Evolutionary conservation across 1,284 basidiomycete species (phyloP), one percentile per base, ranked within the genome.

Genomic region (Abortiporus biennis): DNA sequence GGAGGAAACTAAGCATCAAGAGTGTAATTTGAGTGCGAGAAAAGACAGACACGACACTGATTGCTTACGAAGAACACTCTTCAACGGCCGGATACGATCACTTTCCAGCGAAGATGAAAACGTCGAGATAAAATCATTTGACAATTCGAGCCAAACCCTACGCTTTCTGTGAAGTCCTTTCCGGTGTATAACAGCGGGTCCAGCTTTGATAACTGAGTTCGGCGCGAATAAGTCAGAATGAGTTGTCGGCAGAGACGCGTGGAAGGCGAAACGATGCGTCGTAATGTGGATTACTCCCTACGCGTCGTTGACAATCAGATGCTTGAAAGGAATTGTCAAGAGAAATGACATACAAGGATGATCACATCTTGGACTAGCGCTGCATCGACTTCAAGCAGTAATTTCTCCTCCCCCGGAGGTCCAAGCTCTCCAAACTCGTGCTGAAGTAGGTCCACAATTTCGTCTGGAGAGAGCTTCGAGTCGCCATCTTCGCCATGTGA

Each of bases 111-210:
- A 73, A 17, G 74, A 74, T 0, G 73, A 67, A 48, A 76, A 83
- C 0, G 69, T 66, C 37, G 76, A 76, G 23, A 83, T 48, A 74
- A 81, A 80, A 47, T 84, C 80, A 27, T 66, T 69, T 9, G 68
- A 67, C 20, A 85, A 57, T 52, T 84, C 80, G 56, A 84, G 53
- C 81, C 81, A 84, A 4, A 81, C 62, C n/a, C 76, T 65, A n/a
- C 59, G 61, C 48, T 70, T 72, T 33, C 65, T 55, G 33, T 57
- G 61, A 49, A 67, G 61, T 19, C 71, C 69, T 42, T 62, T 64
- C 3, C 68, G 61, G 49, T 77, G 76, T 15, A 78, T 55, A 0
- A 69, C 63, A 3, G 74, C 77, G 1, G 76, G 62, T 0, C 81
- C 81, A 2, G 72, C 53, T 48, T 73, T 75, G 36, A 84, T 60